Evolutionary conservation across 1,139 yeast species (phyloP), one percentile per base, ranked within the genome.

Genomic region (Wickerhamomyces sp.): DNA sequence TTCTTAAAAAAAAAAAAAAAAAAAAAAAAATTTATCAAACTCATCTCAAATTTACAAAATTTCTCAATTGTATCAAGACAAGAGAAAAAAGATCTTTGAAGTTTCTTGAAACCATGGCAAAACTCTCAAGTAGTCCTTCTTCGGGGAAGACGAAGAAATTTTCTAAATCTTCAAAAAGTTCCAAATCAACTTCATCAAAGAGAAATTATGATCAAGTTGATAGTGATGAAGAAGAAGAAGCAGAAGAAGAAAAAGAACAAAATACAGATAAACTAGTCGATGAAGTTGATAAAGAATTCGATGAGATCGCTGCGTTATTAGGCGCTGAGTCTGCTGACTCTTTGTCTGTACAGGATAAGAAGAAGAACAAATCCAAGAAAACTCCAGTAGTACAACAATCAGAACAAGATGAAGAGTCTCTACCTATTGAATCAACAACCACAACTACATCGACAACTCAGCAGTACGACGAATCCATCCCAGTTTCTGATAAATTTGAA

Each of bases 271-370:
- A 66, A 40, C 52, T 68, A 39, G 73, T 74, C 14, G 54, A 50
- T 33, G 51, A 47, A 32, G 40, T 48, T n/a, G 54, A 51, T 44
- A 47, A 47, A 7, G 77, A 75, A 37, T 75, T 69, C 46, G 74
- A 66, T 41, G 81, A 74, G 46, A 76, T 75, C 33, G 78, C 78
- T 3, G 69, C 61, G 30, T 58, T 75, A 38, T 59, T 75, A 39
- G 79, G 50, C 17, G 50, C 49, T 14, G 45, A 41, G 31, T 41
- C 38, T 14, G 42, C 41, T 2, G 33, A 36, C 20, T n/a, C n/a
- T n/a, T n/a, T n/a, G n/a, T n/a, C n/a, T n/a, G 40, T 40, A 31
- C 31, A 39, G 6, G 74, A 11, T 37, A 59, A 30, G 64, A 30
- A 37, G 24, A 24, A 26, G 33, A 31, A 30, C 25, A 26, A 23